Evolutionary conservation across 106 monocot genomes (phyloP), one percentile per base, ranked within the genome.

Genomic region (Dendrobium huoshanense): DNA sequence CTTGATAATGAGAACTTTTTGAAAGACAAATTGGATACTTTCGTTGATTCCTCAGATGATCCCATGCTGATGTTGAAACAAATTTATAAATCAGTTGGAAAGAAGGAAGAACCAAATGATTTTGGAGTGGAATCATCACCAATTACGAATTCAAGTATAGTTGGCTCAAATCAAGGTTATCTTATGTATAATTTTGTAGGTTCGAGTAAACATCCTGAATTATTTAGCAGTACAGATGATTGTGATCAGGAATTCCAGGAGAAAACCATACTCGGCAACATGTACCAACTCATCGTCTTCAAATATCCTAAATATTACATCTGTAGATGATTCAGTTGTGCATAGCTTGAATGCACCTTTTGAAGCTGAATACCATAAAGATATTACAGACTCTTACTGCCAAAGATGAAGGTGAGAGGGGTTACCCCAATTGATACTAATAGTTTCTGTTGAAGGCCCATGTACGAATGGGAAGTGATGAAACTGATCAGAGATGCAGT

Each of bases 41-140:
- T 77, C 27, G 79, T 84, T 79, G 86, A 78, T 51, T 79, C 55
- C 0, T 73, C 67, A 16, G 86, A 86, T 55, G 80, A 83, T 31
- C 81, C 83, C 74, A 55, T 73, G 9, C 0, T 75, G 17, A 67
- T 88, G 83, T 74, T 85, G 15, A 61, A 72, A 67, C 43, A 83
- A 43, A 77, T 85, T 18, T 81, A 31, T 75, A 65, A 85, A 41
- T 85, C 79, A 22, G 77, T 73, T 68, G 77, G 79, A 4, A 88
- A 81, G 76, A 81, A 84, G 78, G 82, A 81, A 9, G 27, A 41
- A 19, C 13, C 16, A 33, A 74, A 43, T 15, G 74, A 11, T 76
- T 75, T 47, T 49, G 45, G 47, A 9, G 11, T 3, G 1, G 49
- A 51, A 13, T 76, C 76, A 24, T 76, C 27, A 48, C 76, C 49